A percentile compares a stretch with the other conserved stretches of the same genome.
Evolutionary conservation across 2,329 filamentous ascomycete species (phyloP).

Genomic region (Fusarium guadeloupense): DNA sequence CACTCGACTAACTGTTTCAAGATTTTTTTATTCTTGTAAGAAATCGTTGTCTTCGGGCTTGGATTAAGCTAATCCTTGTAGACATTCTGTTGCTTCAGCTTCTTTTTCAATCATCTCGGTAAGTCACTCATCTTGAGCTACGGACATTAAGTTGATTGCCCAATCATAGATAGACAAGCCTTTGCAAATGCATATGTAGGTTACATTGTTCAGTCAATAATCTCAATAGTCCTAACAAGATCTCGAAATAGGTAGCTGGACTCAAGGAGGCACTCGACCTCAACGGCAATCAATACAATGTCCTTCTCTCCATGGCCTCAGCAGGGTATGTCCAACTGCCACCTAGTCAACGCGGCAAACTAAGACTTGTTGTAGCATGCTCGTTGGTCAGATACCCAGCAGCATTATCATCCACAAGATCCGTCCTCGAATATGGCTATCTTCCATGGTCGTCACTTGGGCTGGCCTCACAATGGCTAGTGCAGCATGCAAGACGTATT

Average conservation of each 20-base stretch:
- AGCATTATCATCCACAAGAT: slow-evolving; percentile 69
- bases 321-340: slow-evolving; percentile 39
- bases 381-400: slow-evolving; percentile 65
- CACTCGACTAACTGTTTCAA: accelerated
- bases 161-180: slow-evolving; percentile 9
- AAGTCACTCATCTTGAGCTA: accelerated
- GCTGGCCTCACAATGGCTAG: slow-evolving; percentile 60
- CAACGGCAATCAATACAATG: slow-evolving; percentile 51
- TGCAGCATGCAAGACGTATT: slow-evolving; percentile 45
- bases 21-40: slow-evolving; percentile 49
- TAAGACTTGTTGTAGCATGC: slow-evolving; percentile 37
- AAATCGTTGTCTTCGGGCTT: accelerated
- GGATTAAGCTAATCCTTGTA: neutral
- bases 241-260: slow-evolving; percentile 48
- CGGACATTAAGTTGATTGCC: neutral
- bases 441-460: slow-evolving; percentile 68
- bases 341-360: accelerated
- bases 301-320: slow-evolving; percentile 43
- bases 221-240: accelerated
- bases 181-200: slow-evolving; percentile 34
- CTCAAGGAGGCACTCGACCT: slow-evolving; percentile 55
- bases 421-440: slow-evolving; percentile 67
- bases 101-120: slow-evolving; percentile 34
- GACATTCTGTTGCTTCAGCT: slow-evolving; percentile 32
- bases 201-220: accelerated